Evolutionary conservation across 345 rosid species (phyloP).

Genomic region (Jatropha curcas): DNA sequence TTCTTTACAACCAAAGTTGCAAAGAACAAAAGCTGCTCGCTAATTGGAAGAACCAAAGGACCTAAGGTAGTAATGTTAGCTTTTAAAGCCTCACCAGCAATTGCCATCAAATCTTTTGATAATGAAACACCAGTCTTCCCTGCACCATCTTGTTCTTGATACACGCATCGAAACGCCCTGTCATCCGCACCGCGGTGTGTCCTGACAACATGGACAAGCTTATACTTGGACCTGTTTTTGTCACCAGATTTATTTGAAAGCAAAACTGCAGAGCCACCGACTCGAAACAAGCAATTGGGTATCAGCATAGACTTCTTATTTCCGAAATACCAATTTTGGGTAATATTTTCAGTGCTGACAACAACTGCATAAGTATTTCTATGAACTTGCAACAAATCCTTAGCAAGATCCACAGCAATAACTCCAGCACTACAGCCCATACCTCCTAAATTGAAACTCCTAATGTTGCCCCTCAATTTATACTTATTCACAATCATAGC

Average conservation of each 20-base stretch:
- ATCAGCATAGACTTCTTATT: slow-evolving; percentile 29
- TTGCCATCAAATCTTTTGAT: slow-evolving; percentile 28
- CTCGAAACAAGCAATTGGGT: slow-evolving; percentile 29
- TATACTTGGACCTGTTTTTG: slow-evolving; percentile 21
- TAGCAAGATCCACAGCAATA: slow-evolving; percentile 28
- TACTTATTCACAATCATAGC: slow-evolving; percentile 29
- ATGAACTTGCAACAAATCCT: slow-evolving; percentile 21
- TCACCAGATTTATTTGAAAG: slow-evolving; percentile 19
- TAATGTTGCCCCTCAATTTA: slow-evolving; percentile 23
- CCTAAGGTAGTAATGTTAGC: slow-evolving; percentile 24
- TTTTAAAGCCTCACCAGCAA: slow-evolving; percentile 26
- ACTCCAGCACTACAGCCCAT: slow-evolving; percentile 36
- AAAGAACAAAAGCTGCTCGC: slow-evolving; percentile 32
- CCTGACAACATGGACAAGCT: slow-evolving; percentile 30
- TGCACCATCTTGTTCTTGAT: slow-evolving; percentile 22
- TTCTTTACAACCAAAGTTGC: slow-evolving; percentile 29
- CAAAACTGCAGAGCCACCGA: slow-evolving; percentile 28
- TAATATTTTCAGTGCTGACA: slow-evolving; percentile 31
- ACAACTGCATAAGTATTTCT: slow-evolving; percentile 28
- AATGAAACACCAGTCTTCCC: slow-evolving; percentile 31
- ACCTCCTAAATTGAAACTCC: slow-evolving; percentile 28
- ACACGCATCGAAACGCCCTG: slow-evolving; percentile 25
- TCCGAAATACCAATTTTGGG: slow-evolving; percentile 32
- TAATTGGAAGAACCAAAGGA: slow-evolving; percentile 26
- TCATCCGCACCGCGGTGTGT: slow-evolving; percentile 29